Percentiles rank a stretch among this genome's conserved stretches.
These are phyloP conservation scores for Antrodiella citrinella DNA, from an alignment of 768 basidiomycete species.

Conservation along the genomic window DNA sequence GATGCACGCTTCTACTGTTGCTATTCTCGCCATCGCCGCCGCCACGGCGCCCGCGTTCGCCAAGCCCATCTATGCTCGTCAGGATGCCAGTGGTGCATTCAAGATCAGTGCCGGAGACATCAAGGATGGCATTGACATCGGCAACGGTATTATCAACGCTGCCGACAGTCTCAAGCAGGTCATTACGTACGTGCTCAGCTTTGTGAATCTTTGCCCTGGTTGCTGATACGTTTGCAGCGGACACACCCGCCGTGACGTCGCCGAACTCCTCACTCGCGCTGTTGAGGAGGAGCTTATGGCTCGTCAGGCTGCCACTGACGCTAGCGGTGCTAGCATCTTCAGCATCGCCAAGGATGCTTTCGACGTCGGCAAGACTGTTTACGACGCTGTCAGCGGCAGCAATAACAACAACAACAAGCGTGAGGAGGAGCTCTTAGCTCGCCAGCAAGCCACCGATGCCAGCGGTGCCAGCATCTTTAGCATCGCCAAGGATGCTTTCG, in stretches of 20 bases:
- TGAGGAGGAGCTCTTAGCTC: background rate
- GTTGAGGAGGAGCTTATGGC: background rate
- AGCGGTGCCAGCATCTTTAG: background rate
- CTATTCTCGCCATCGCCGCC: background rate
- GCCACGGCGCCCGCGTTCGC: background rate
- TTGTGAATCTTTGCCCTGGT: too few relatives aligned
- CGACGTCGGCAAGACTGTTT: background rate
- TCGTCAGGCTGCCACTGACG: background rate
- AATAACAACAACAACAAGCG: too few relatives aligned
- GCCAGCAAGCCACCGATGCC: background rate
- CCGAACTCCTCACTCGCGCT: too few relatives aligned
- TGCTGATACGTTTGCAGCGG: too few relatives aligned
- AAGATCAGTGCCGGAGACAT: too few relatives aligned
- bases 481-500: background rate
- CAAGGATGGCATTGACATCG: too few relatives aligned
- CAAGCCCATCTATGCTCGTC: background rate
- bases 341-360: background rate
- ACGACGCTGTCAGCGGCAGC: background rate
- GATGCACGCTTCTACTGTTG: background rate
- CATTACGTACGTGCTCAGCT: too few relatives aligned
- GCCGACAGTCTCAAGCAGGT: too few relatives aligned
- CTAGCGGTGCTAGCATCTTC: background rate
- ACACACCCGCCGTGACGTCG: too few relatives aligned
- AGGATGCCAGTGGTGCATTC: background rate
- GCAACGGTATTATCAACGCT: too few relatives aligned